Conservation (phyloP, 129 eudicot species). For the Saussurea involucrata region DNA sequence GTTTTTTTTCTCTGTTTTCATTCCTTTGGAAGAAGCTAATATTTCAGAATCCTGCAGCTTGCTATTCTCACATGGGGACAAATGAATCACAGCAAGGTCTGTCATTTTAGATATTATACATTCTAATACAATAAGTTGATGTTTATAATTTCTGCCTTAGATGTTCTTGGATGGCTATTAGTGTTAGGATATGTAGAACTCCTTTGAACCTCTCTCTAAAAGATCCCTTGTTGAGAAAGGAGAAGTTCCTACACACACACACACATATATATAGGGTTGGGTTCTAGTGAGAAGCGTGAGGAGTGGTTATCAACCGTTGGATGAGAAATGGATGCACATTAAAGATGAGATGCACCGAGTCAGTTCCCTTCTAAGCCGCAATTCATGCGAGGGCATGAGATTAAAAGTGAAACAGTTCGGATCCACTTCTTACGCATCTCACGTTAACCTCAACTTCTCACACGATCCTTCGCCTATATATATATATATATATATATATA, state of each 20-base stretch:
- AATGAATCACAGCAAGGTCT: conserved; percentile 50
- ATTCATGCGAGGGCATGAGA: too few relatives aligned
- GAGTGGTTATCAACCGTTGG: too few relatives aligned
- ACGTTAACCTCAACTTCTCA: too few relatives aligned
- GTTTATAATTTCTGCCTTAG: neutral
- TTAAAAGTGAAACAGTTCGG: too few relatives aligned
- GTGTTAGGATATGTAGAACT: neutral
- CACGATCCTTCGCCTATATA: too few relatives aligned
- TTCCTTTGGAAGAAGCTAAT: conserved; percentile 12
- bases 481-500: too few relatives aligned
- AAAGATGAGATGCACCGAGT: too few relatives aligned
- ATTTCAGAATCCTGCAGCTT: conserved; percentile 42
- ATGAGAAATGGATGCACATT: too few relatives aligned
- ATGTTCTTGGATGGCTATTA: neutral
- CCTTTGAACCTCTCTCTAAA: neutral
- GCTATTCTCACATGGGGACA: conserved; percentile 60
- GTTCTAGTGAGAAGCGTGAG: too few relatives aligned
- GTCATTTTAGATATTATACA: neutral
- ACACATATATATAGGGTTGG: too few relatives aligned
- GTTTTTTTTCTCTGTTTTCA: neutral
- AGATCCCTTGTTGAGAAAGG: neutral
- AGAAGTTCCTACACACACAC: neutral
- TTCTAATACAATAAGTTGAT: neutral
- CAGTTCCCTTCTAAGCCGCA: too few relatives aligned
- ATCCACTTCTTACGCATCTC: too few relatives aligned